Percentiles rank a stretch among this genome's conserved stretches.
Conservation (phyloP, 192 early-diverging fungal genomes). For the Phycomyces blakesleeanus region DNA sequence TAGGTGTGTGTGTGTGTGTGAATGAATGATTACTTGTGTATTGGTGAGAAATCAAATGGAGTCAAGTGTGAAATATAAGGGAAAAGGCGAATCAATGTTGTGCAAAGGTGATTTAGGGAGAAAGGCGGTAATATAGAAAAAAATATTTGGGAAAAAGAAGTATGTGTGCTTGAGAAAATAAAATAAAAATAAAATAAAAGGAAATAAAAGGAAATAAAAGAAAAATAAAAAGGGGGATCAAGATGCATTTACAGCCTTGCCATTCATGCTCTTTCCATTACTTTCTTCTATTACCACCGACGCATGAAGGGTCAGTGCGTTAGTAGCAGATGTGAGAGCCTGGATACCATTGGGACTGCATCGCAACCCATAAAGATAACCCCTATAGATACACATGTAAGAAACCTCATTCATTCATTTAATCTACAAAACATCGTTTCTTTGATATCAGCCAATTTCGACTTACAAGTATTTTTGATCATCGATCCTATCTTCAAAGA, state of each 20-base stretch:
- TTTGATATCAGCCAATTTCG: not conserved
- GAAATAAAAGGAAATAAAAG: not conserved
- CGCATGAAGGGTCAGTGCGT: slow-evolving; percentile 7
- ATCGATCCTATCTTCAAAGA: slow-evolving; percentile 94
- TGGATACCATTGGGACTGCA: slow-evolving; percentile 14
- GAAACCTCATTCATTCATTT: no score
- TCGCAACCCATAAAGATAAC: slow-evolving; percentile 18
- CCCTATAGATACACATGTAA: not conserved
- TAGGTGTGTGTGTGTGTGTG: no score
- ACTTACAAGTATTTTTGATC: slow-evolving; percentile 85
- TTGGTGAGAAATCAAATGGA: no score
- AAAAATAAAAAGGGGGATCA: not conserved
- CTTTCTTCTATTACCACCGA: no score
- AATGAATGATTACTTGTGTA: no score
- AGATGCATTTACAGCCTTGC: not conserved
- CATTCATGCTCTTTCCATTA: not conserved
- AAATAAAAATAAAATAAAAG: not conserved
- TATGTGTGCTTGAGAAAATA: no score
- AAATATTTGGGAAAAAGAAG: no score
- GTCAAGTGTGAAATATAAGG: no score
- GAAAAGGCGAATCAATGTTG: no score
- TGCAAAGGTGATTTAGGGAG: no score
- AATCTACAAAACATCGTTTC: not conserved
- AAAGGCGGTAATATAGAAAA: no score
- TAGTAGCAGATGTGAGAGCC: slow-evolving; percentile 10